phyloP scores from a whole-genome alignment of 1,139 yeast species.

The Pichia sp. region DNA sequence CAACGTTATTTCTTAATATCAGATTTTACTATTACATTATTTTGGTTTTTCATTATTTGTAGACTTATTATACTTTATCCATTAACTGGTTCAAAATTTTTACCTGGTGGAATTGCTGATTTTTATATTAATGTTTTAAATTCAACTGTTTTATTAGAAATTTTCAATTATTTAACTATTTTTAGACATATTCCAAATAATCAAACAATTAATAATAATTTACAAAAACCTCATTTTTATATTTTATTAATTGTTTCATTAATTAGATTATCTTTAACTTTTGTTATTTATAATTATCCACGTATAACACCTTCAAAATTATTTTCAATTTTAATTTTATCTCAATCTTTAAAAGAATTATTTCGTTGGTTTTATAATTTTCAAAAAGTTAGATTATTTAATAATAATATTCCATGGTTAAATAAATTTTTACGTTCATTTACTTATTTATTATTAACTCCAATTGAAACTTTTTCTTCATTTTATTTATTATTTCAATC shows the following conservation, averaged over 20 bases:
- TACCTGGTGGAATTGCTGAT: slow-evolving; percentile 16
- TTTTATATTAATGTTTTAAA: slow-evolving; percentile 8
- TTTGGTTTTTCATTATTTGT: slow-evolving; percentile 9
- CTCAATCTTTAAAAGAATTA: slow-evolving; percentile 9
- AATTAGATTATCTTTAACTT: slow-evolving; percentile 1
- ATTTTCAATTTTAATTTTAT: slow-evolving; percentile 3
- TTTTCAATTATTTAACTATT: slow-evolving; percentile 1
- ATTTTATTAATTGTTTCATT: neutral
- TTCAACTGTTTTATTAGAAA: slow-evolving; percentile 1
- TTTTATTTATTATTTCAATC: slow-evolving; percentile 8
- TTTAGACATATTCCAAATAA: slow-evolving; percentile 8
- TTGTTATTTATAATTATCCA: slow-evolving; percentile 10
- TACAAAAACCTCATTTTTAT: slow-evolving; percentile 1
- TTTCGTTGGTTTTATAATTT: slow-evolving; percentile 10
- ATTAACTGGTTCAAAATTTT: slow-evolving; percentile 9
- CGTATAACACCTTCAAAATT: slow-evolving; percentile 1
- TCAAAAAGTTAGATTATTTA: slow-evolving; percentile 11
- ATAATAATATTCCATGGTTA: neutral
- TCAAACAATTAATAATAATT: neutral
- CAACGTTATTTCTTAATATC: too few species aligned
- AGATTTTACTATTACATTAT: neutral
- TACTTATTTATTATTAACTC: slow-evolving; percentile 2
- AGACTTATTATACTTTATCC: slow-evolving; percentile 10
- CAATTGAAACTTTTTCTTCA: slow-evolving; percentile 1
- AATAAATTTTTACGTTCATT: neutral